Conservation (phyloP, 768 basidiomycete genomes). For the Amanita rimosa region DNA sequence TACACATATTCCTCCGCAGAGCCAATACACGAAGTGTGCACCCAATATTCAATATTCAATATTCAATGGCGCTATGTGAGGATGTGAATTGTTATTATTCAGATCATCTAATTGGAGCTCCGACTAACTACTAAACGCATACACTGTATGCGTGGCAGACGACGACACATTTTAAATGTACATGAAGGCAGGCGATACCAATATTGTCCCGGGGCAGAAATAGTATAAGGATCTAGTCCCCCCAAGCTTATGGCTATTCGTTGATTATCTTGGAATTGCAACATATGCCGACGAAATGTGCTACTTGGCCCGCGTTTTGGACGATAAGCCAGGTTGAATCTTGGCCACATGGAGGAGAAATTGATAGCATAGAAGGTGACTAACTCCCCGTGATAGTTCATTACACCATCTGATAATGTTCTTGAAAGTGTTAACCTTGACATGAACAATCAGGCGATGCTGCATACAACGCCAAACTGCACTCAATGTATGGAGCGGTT, state of each 20-base stretch:
- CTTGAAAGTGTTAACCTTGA: conserved; percentile 37
- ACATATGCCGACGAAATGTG: conserved; percentile 53
- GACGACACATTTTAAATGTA: conserved; percentile 32
- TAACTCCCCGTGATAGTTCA: too few relatives aligned
- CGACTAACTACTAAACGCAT: not conserved
- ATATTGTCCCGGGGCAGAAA: conserved; percentile 42
- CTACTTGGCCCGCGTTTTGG: conserved; percentile 61
- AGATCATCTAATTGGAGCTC: too few relatives aligned
- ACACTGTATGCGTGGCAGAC: conserved; percentile 25
- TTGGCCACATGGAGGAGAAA: conserved; percentile 54
- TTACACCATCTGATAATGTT: too few relatives aligned
- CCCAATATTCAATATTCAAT: too few relatives aligned
- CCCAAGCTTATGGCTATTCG: conserved; percentile 30
- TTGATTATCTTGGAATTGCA: conserved; percentile 38
- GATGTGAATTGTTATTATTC: too few relatives aligned
- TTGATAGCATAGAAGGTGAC: conserved; percentile 49
- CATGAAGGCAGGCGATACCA: conserved; percentile 42
- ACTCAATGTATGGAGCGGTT: conserved; percentile 26
- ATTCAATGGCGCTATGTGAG: too few relatives aligned
- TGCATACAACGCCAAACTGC: conserved; percentile 44
- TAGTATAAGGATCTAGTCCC: conserved; percentile 42
- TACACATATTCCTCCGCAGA: too few relatives aligned
- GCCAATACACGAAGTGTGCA: too few relatives aligned
- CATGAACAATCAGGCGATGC: conserved; percentile 33
- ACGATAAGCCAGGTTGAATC: conserved; percentile 35